phyloP scores from a whole-genome alignment of 169 alveolate genomes.

The Eimeria falciformis region DNA sequence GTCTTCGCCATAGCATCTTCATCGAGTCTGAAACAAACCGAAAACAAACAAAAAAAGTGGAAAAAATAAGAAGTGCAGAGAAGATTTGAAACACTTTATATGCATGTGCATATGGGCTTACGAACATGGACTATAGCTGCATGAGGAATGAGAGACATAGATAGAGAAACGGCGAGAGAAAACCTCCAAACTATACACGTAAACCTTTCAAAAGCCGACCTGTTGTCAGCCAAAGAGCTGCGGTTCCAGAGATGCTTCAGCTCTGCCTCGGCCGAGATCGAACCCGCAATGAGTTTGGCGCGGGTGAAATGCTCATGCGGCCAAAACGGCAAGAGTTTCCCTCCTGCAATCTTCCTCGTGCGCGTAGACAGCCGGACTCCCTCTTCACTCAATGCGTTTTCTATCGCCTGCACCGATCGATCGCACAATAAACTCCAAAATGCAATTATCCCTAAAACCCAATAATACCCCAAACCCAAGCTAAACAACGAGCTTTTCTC shows the following conservation, averaged over 20 bases:
- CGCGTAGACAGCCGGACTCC: not conserved
- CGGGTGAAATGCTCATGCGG: slow-evolving; percentile 53
- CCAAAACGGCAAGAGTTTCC: slow-evolving; percentile 34
- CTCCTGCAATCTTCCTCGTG: slow-evolving; percentile 48
- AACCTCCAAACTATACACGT: not conserved
- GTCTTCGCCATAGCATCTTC: slow-evolving; percentile 28
- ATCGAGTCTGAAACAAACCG: not conserved
- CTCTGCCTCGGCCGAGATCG: slow-evolving; percentile 32
- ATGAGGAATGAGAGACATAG: too few relatives aligned
- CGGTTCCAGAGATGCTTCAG: slow-evolving; percentile 54
- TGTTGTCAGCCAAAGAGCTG: slow-evolving; percentile 25
- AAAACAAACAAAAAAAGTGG: not conserved
- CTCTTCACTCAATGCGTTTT: slow-evolving; percentile 5
- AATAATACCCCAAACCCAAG: not conserved
- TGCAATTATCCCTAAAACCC: not conserved
- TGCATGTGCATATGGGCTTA: too few relatives aligned
- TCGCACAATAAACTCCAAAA: not conserved
- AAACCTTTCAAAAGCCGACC: not conserved
- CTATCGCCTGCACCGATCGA: not conserved
- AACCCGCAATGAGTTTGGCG: slow-evolving; percentile 44
- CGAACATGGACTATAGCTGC: too few relatives aligned
- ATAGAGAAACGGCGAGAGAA: not conserved
- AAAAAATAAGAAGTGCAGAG: not conserved
- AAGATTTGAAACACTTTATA: too few relatives aligned
- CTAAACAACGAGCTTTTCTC: not conserved